phyloP scores from a whole-genome alignment of 202 grass and related monocot species.

The Zizania palustris region DNA sequence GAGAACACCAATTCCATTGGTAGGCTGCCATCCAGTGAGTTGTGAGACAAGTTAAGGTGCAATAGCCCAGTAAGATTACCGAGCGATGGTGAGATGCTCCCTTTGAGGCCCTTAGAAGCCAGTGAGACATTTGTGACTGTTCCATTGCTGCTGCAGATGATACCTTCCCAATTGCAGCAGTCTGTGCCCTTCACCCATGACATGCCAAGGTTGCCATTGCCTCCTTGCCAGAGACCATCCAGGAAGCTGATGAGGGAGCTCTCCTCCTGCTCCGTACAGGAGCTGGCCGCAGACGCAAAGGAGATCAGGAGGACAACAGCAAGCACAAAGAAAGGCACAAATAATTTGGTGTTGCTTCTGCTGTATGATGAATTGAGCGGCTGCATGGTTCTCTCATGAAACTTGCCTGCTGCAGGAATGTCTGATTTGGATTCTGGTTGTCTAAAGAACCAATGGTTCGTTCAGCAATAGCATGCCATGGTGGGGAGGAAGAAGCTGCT shows the following conservation, averaged over 20 bases:
- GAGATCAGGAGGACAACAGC: conserved; percentile 39
- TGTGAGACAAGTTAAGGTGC: conserved; percentile 65
- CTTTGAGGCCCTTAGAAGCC: conserved; percentile 52
- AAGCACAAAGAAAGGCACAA: not conserved
- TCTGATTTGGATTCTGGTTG: conserved; percentile 25
- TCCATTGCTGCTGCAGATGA: conserved; percentile 40
- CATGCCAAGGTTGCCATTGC: conserved; percentile 30
- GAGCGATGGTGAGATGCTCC: conserved; percentile 49
- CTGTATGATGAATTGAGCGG: conserved; percentile 20
- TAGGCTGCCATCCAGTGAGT: conserved; percentile 46
- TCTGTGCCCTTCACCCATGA: conserved; percentile 63
- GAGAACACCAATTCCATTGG: conserved; percentile 55
- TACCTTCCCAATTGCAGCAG: conserved; percentile 75
- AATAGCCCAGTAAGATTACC: conserved; percentile 53
- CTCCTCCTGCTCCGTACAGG: conserved; percentile 68
- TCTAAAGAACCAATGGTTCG: conserved; percentile 26
- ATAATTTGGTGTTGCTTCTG: conserved; percentile 32
- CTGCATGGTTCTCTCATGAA: conserved; percentile 58
- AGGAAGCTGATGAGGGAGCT: conserved; percentile 63
- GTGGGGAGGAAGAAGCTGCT: conserved; percentile 24
- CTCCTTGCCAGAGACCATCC: conserved; percentile 29
- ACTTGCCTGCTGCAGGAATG: not conserved
- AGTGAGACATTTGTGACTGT: conserved; percentile 52
- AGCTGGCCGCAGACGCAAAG: conserved; percentile 7
- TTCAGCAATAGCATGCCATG: conserved; percentile 26